phyloP scores from a whole-genome alignment of 2,329 filamentous ascomycete species.

The Ceratocystis alfenasii region DNA sequence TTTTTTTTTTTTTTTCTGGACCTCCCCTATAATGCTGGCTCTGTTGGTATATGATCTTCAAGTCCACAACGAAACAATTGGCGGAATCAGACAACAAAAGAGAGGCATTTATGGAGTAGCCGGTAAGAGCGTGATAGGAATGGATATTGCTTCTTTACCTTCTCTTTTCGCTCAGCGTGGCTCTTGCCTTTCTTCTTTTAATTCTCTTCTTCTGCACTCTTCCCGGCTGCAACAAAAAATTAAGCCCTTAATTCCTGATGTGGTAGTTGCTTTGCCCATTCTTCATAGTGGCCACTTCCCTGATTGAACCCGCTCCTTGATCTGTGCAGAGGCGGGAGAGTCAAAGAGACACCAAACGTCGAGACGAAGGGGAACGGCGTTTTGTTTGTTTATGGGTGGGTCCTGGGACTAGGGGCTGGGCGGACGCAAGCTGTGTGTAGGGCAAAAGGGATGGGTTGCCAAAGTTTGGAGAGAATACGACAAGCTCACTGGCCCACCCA shows the following conservation, averaged over 20 bases:
- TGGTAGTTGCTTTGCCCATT: neutral
- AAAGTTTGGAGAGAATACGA: neutral
- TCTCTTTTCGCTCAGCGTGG: neutral
- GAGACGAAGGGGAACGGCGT: neutral
- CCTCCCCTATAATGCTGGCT: constrained; percentile 1
- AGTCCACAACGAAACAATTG: neutral
- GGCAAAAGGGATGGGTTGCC: neutral
- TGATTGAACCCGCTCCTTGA: neutral
- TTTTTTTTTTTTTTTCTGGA: neutral
- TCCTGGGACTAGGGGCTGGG: neutral
- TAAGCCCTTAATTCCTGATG: neutral
- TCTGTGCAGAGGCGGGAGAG: constrained; percentile 7
- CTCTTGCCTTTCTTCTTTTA: neutral
- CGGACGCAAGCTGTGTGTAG: neutral
- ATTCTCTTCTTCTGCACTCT: neutral
- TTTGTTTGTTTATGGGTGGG: neutral
- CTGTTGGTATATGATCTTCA: constrained; percentile 5
- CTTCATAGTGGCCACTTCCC: neutral
- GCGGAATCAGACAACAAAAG: neutral
- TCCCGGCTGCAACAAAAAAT: neutral
- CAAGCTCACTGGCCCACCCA: too few species aligned
- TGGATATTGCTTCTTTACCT: neutral
- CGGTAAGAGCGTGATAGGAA: neutral
- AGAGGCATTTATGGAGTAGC: constrained; percentile 3
- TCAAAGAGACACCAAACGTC: neutral